Evolutionary conservation across 352 stramenopile genomes (phyloP).

Genomic region (Phytopythium montanum): DNA sequence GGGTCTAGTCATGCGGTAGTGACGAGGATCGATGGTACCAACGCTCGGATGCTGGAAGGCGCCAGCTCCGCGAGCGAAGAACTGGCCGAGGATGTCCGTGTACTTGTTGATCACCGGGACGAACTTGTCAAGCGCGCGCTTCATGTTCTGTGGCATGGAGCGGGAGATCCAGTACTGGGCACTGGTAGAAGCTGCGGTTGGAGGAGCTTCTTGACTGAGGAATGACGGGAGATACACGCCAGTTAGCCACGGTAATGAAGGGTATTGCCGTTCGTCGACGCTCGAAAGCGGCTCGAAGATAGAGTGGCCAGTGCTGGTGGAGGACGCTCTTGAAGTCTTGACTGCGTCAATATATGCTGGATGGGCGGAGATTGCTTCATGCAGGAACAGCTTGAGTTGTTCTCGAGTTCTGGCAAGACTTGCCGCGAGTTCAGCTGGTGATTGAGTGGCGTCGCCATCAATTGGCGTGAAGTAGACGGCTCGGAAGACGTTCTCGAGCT

Average conservation of each 20-base stretch:
- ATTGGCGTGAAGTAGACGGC: neutral
- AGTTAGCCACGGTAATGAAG: neutral
- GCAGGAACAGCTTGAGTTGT: conserved; percentile 22
- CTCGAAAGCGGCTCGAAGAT: neutral
- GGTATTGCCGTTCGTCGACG: neutral
- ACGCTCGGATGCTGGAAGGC: neutral
- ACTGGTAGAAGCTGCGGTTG: neutral
- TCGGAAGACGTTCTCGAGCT: conserved; percentile 27
- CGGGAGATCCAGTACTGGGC: conserved; percentile 20
- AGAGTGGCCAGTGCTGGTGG: neutral
- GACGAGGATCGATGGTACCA: conserved; percentile 11
- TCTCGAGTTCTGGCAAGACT: neutral
- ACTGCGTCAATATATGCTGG: conserved; percentile 1
- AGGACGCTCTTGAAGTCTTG: neutral
- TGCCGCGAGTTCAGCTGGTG: neutral
- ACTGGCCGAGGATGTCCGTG: conserved; percentile 31
- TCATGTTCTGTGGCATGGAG: conserved; percentile 24
- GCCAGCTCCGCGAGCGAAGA: conserved; percentile 27
- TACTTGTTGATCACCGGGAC: conserved; percentile 39
- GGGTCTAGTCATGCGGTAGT: conserved; percentile 22
- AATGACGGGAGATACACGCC: neutral
- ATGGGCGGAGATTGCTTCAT: conserved; percentile 18
- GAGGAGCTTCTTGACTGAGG: neutral
- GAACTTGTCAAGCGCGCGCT: conserved; percentile 27
- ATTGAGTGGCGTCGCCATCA: neutral